Evolutionary conservation across 768 basidiomycete genomes (phyloP).

Genomic region (Russula vinacea): DNA sequence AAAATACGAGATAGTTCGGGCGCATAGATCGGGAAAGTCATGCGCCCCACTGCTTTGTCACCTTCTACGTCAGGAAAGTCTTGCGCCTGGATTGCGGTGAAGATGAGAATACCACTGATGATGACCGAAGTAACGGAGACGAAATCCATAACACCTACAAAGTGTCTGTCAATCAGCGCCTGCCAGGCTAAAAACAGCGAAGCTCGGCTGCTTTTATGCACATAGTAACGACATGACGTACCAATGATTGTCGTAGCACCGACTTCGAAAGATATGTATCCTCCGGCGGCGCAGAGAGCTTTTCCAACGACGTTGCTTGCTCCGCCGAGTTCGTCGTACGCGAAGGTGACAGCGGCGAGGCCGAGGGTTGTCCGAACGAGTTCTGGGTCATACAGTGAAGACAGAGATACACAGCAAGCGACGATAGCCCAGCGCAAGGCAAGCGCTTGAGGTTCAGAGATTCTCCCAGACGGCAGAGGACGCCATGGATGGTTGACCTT

Average conservation of each 20-base stretch:
- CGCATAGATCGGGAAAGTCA: conserved; percentile 32
- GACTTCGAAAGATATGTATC: conserved; percentile 31
- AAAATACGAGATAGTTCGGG: conserved; percentile 28
- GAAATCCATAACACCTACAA: conserved; percentile 18
- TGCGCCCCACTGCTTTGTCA: conserved; percentile 29
- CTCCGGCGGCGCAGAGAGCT: conserved; percentile 28
- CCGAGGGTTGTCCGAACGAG: conserved; percentile 28
- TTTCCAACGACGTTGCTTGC: conserved; percentile 25
- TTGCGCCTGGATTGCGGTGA: conserved; percentile 31
- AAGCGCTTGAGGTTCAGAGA: conserved; percentile 25
- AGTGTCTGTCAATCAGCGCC: conserved; percentile 2
- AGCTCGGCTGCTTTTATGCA: background rate
- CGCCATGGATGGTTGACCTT: conserved; percentile 33
- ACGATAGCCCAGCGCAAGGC: conserved; percentile 30
- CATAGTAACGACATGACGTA: conserved; percentile 7
- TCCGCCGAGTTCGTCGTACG: conserved; percentile 24
- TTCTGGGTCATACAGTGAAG: conserved; percentile 23
- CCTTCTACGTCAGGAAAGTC: conserved; percentile 34
- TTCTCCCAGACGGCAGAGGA: conserved; percentile 33
- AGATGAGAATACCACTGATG: conserved; percentile 29
- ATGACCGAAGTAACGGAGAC: conserved; percentile 27
- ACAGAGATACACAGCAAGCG: conserved; percentile 25
- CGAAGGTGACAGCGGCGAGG: conserved; percentile 29
- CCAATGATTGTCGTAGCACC: conserved; percentile 28
- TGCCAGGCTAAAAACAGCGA: background rate